phyloP scores from a whole-genome alignment of 257 asterid genomes.

The Dorcoceras hygrometricum region DNA sequence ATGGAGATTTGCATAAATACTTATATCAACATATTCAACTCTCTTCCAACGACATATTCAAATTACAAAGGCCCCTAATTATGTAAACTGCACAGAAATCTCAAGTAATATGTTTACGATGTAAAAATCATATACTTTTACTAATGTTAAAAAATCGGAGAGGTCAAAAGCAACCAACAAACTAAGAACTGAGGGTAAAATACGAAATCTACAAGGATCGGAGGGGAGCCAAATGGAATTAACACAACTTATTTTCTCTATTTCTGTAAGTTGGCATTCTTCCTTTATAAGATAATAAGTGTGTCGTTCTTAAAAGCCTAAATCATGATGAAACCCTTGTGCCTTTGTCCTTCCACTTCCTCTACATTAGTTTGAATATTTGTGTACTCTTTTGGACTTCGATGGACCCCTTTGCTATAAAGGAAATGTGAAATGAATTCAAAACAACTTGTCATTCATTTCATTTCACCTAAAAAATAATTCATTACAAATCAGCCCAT shows the following conservation, averaged over 20 bases:
- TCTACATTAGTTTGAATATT: constrained; percentile 21
- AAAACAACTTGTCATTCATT: constrained; percentile 26
- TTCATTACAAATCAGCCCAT: not conserved
- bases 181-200: not conserved
- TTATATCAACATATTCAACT: too few species aligned
- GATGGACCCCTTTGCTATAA: constrained; percentile 25
- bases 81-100: too few species aligned
- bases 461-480: constrained; percentile 30
- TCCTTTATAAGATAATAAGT: constrained; percentile 24
- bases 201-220: not conserved
- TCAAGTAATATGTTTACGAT: too few species aligned
- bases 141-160: not conserved
- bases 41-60: too few species aligned
- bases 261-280: constrained; percentile 23
- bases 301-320: constrained; percentile 35
- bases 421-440: constrained; percentile 30
- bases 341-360: constrained; percentile 28
- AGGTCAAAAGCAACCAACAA: not conserved
- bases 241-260: constrained; percentile 13
- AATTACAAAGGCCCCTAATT: too few species aligned
- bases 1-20: not conserved
- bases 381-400: constrained; percentile 15
- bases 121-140: too few species aligned
- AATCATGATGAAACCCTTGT: constrained; percentile 36
- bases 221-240: not conserved